Conservation (phyloP, 192 early-diverging fungal genomes). For the Rhizophlyctis rosea region DNA sequence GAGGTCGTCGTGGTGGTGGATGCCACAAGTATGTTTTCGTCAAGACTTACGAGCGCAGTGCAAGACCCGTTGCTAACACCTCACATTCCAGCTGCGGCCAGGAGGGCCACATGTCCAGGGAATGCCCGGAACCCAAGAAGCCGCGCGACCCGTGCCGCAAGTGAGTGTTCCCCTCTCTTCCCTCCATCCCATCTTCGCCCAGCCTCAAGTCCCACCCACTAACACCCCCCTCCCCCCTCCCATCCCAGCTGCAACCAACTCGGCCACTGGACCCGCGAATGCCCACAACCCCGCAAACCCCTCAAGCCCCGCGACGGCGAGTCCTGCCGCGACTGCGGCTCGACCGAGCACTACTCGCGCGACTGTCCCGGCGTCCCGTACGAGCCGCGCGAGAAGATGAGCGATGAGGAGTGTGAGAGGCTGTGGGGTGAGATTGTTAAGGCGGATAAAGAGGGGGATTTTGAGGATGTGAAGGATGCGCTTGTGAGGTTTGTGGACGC, state of each 20-base stretch:
- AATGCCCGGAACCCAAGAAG: conserved; percentile 14
- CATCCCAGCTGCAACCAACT: conserved; percentile 13
- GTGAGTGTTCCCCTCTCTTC: not conserved
- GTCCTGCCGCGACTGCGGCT: conserved; percentile 15
- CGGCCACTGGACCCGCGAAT: conserved; percentile 14
- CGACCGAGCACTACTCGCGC: conserved; percentile 5
- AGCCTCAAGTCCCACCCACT: not conserved
- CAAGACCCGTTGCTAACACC: not conserved
- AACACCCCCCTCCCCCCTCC: no score
- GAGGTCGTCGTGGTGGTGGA: not conserved
- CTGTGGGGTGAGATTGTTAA: conserved; percentile 2
- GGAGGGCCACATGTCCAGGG: conserved; percentile 1
- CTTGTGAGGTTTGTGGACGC: conserved; percentile 1
- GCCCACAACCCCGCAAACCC: conserved; percentile 12
- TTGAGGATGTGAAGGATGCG: conserved; percentile 17
- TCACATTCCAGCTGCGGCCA: not conserved
- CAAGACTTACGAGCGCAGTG: no score
- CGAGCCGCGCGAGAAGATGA: not conserved
- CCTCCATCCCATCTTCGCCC: not conserved
- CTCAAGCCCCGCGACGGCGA: conserved; percentile 10
- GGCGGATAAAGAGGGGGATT: conserved; percentile 9
- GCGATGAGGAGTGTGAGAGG: not conserved
- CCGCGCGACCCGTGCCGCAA: not conserved
- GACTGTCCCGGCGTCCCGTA: conserved; percentile 5
- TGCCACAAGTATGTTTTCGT: conserved; percentile 3